A percentile compares a stretch with the other conserved stretches of the same genome.
phyloP scores from a whole-genome alignment of 1,284 basidiomycete species.

The Moesziomyces parantarcticus region DNA sequence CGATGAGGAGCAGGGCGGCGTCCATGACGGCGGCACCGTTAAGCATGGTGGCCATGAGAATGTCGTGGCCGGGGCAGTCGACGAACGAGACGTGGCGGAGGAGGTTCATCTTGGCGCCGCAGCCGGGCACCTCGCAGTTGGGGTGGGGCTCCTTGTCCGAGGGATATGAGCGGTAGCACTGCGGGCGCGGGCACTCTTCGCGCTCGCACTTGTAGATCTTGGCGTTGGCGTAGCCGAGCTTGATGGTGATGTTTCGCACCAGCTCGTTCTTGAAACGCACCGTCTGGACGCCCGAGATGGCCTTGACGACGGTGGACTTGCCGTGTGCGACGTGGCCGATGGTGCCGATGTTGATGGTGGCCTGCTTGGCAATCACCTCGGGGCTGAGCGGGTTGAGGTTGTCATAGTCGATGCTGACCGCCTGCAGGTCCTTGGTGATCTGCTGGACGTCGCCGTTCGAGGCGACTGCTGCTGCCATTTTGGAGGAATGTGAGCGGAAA shows the following conservation, averaged over 20 bases:
- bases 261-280: constrained; percentile 97
- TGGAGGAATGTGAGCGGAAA: background rate
- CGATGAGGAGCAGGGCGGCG: constrained; percentile 91
- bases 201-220: constrained; percentile 99
- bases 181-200: constrained; percentile 88
- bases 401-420: constrained; percentile 44
- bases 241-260: constrained; percentile 93
- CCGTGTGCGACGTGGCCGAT: constrained; percentile 76
- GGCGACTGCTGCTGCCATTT: constrained; percentile 52
- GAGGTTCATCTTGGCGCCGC: constrained; percentile 88
- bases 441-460: constrained; percentile 37
- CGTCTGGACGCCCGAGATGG: constrained; percentile 98
- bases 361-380: constrained; percentile 97
- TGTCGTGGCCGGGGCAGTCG: constrained; percentile 74
- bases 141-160: constrained; percentile 94
- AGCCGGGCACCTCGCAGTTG: constrained; percentile 90
- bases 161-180: constrained; percentile 91
- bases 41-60: constrained; percentile 98
- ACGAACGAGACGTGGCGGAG: constrained; percentile 87
- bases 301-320: constrained; percentile 98
- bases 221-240: constrained; percentile 96
- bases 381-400: constrained; percentile 88
- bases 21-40: constrained; percentile 99
- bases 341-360: constrained; percentile 70
- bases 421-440: constrained; percentile 43